Base-by-base conservation (phyloP, 345 rosid genomes). In the Eutrema yunnanense region DNA sequence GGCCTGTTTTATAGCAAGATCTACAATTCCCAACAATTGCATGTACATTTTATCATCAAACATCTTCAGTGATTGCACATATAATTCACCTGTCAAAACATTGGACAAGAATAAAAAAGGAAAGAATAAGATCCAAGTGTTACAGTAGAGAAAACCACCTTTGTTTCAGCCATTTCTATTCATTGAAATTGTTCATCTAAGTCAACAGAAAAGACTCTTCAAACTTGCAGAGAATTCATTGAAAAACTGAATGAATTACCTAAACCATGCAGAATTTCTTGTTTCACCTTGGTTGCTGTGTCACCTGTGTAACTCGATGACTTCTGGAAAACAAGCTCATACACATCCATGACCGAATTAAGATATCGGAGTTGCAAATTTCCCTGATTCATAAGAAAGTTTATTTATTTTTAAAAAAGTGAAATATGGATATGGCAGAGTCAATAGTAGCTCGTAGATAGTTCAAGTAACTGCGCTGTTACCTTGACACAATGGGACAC, bases 211-310 rank as follows among this genome's bases (percentile, higher is more conserved):
- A 53, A 70, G 46, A 29, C 42, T 50, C 42, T 53, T 27, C 38
- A 13, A 12, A 50, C 34, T 32, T 30, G 53, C 61, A 64, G 50
- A 68, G 22, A 48, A 26, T 22, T 59, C 50, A 29, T 5, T 65
- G 44, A 27, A 65, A 69, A 61, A 30, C 60, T 22, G 44, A 73
- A 50, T 29, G 57, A 73, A 83, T 84, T 94, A 91, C 99, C 97
- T 67, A 95, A 87, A 73, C 90, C 88, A 49, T 85, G 90, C 81
- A 95, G 79, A 75, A 92, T 85, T 83, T 95, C 99, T 81, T 89
- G 97, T 86, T 86, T 94, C 82, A 87, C 88, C 86, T 90, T 95
- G 80, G 71, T 67, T 60, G 84, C 81, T 63, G 90, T 81, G 82
- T 72, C 85, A 42, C 74, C 80, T 42, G 81, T 81, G 79, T 85